phyloP scores from a whole-genome alignment of 441 rosid genomes.

The Euphorbia schlechtendalii region DNA sequence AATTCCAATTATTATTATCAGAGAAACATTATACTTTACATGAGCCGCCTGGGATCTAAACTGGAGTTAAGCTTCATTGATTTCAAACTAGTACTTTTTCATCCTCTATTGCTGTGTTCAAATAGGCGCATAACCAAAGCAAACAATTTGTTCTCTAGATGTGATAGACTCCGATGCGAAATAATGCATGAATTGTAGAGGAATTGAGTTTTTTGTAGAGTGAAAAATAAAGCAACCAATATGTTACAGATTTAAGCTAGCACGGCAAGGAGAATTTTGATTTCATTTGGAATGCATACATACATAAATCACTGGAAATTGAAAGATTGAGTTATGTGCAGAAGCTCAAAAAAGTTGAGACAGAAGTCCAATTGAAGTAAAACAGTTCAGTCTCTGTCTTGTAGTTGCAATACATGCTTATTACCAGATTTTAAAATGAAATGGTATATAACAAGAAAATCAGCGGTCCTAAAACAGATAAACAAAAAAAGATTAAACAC shows the following conservation, averaged over 20 bases:
- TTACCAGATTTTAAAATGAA: not conserved
- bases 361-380: constrained; percentile 3
- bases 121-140: not conserved
- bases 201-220: too few relatives aligned
- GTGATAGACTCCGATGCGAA: not conserved
- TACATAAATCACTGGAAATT: not conserved
- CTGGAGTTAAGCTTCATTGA: not conserved
- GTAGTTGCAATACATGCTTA: not conserved
- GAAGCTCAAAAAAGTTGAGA: not conserved
- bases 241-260: too few relatives aligned
- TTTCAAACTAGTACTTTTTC: not conserved
- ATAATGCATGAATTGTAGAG: too few relatives aligned
- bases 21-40: not conserved
- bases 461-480: not conserved
- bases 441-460: not conserved
- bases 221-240: too few relatives aligned
- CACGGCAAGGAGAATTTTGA: too few relatives aligned
- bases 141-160: not conserved
- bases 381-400: not conserved
- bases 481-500: constrained; percentile 17
- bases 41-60: not conserved
- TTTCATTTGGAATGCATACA: too few relatives aligned
- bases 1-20: too few relatives aligned
- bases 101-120: not conserved
- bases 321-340: not conserved